Evolutionary conservation across 148 eudicot genomes (phyloP).

Genomic region (Polygonum aviculare): DNA sequence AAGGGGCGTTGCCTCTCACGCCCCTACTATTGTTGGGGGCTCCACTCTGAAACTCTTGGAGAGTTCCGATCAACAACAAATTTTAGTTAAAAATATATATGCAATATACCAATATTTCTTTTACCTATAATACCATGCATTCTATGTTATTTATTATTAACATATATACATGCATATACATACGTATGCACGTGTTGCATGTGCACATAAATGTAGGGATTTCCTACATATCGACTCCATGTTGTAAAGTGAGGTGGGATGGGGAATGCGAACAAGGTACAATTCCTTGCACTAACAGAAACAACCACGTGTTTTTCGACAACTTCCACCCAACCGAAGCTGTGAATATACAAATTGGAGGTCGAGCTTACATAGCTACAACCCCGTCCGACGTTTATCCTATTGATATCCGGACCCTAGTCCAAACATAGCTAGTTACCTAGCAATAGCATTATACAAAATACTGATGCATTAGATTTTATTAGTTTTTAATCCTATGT

Average conservation of each 20-base stretch:
- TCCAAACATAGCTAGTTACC: not conserved
- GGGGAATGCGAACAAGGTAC: conserved; percentile 19
- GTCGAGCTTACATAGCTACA: not conserved
- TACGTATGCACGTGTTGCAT: not conserved
- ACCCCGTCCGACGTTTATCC: not conserved
- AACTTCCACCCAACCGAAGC: conserved; percentile 34
- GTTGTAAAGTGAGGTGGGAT: conserved; percentile 19
- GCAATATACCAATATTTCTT: too few relatives aligned
- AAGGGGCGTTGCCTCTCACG: too few relatives aligned
- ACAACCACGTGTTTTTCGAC: conserved; percentile 23
- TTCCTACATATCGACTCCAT: not conserved
- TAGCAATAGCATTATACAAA: not conserved
- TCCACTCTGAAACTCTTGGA: too few relatives aligned
- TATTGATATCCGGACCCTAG: not conserved
- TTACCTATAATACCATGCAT: too few relatives aligned
- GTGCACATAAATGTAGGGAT: not conserved
- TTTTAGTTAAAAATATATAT: too few relatives aligned
- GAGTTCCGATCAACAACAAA: too few relatives aligned
- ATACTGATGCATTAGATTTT: too few relatives aligned
- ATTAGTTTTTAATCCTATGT: too few relatives aligned
- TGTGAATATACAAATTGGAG: not conserved
- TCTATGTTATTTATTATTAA: too few relatives aligned
- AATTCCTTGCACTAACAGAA: conserved; percentile 28
- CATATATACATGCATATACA: too few relatives aligned
- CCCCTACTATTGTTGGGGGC: too few relatives aligned